These are phyloP conservation scores for Cairneyella variabilis DNA, from an alignment of 495 filamentous ascomycete species.

Conservation along the genomic window DNA sequence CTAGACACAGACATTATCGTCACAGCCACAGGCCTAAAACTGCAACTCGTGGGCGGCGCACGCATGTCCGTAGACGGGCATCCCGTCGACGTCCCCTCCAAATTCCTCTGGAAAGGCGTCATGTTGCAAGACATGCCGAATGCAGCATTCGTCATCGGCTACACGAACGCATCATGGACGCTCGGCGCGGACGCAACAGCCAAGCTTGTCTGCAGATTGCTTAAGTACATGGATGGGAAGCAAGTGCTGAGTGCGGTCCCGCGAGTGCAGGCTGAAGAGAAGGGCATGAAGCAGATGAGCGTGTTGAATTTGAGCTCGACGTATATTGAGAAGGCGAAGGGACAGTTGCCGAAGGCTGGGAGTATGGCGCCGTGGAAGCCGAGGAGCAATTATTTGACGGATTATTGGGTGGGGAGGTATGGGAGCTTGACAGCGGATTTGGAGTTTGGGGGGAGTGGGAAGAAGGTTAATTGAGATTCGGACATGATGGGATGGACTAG, in stretches of 20 bases:
- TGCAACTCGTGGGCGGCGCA: slow-evolving; percentile 31
- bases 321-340: slow-evolving; percentile 29
- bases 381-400: slow-evolving; percentile 49
- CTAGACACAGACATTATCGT: slow-evolving; percentile 69
- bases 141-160: slow-evolving; percentile 33
- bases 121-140: slow-evolving; percentile 43
- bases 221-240: slow-evolving; percentile 29
- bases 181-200: slow-evolving; percentile 36
- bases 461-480: slow-evolving; percentile 15
- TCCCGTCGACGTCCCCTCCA: slow-evolving; percentile 22
- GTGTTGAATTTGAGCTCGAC: slow-evolving; percentile 31
- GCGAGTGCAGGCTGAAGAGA: slow-evolving; percentile 36
- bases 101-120: slow-evolving; percentile 36
- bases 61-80: slow-evolving; percentile 28
- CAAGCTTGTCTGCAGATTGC: slow-evolving; percentile 27
- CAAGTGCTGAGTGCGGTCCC: slow-evolving; percentile 16
- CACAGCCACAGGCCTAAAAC: slow-evolving; percentile 66
- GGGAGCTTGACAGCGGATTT: slow-evolving; percentile 36
- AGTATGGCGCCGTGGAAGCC: slow-evolving; percentile 51
- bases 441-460: slow-evolving; percentile 8
- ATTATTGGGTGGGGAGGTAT: slow-evolving; percentile 45
- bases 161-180: slow-evolving; percentile 40
- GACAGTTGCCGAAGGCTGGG: slow-evolving; percentile 22
- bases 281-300: slow-evolving; percentile 29
- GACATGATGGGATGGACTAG: too few species aligned